phyloP scores from a whole-genome alignment of 495 filamentous ascomycete species.

The Talaromyces liani region DNA sequence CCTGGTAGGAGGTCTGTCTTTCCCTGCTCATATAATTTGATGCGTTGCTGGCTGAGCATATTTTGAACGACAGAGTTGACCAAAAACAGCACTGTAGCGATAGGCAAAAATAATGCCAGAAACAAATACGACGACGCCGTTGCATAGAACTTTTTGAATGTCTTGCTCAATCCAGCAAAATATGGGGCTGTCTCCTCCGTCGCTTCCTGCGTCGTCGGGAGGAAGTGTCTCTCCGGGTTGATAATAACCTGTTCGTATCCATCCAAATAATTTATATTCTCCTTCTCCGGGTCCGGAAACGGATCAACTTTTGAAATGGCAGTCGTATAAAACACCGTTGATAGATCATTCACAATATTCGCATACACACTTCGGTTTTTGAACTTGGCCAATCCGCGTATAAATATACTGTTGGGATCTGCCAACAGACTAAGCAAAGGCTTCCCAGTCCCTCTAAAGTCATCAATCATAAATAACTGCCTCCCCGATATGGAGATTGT shows the following conservation, averaged over 20 bases:
- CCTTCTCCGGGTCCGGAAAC: constrained; percentile 52
- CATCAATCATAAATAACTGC: constrained; percentile 82
- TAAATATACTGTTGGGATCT: constrained; percentile 80
- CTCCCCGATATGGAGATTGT: constrained; percentile 73
- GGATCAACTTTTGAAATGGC: constrained; percentile 67
- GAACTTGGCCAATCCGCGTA: constrained; percentile 68
- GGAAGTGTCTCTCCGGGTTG: constrained; percentile 56
- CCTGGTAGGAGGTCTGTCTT: constrained; percentile 54
- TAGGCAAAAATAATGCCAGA: constrained; percentile 56
- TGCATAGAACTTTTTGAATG: constrained; percentile 23
- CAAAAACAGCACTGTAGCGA: constrained; percentile 62
- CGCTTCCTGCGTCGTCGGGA: constrained; percentile 19
- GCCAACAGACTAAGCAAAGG: constrained; percentile 76
- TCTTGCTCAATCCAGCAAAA: constrained; percentile 19
- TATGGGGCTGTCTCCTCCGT: constrained; percentile 11
- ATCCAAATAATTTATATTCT: constrained; percentile 63
- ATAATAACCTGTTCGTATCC: constrained; percentile 74
- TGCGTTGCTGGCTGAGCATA: constrained; percentile 60
- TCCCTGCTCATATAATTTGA: constrained; percentile 67
- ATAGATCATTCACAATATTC: constrained; percentile 79
- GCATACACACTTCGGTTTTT: constrained; percentile 67
- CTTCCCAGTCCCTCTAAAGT: constrained; percentile 70
- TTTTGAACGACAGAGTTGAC: constrained; percentile 71
- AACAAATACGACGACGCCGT: constrained; percentile 52
- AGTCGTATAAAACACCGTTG: constrained; percentile 75